Base-by-base conservation (phyloP, 2,329 filamentous ascomycete species). In the Colletotrichum graminicola region DNA sequence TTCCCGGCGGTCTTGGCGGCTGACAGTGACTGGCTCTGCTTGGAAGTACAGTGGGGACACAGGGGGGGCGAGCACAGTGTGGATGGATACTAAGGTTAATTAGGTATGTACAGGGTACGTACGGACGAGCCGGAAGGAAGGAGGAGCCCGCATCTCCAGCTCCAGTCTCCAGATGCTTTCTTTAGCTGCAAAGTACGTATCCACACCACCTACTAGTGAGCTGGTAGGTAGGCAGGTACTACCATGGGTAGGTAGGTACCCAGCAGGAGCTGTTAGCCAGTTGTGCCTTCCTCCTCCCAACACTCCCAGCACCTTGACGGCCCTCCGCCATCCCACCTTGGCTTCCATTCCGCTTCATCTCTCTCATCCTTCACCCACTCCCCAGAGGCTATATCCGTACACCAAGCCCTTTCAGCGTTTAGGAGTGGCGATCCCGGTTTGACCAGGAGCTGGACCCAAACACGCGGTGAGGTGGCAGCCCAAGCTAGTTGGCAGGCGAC, bases 1-100 rank as follows among this genome's bases (percentile, higher is more conserved):
- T 71, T 63, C 68, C 68, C 52, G 54, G 32, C 14, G 39, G 68
- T 54, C 68, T 71, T 71, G 68, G 68, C 68, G 54, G 14, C 49
- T 14, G 12, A 11, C 21, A 36, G 65, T 29, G 34, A 68, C 57
- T 71, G 65, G 68, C 16, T 39, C 55, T 16, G 54, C 21, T 63
- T 29, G 7, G 12, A 26, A 18, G 41, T 16, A 43, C 7, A 1
- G 18, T 43, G 41, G 41, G 41, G 16, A 21, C 41, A 1, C 14
- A 18, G 39, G 18, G 39, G 39, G 39, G 39, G 1, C 5, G 39
- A 5, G 6, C 26, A 71, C 68, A 67, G 68, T 71, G 68, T 39
- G 64, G n/a, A 52, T 23, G 36, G 11, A 1, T 2, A 41, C 26
- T 36, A 43, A 45, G 32, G 41, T 61, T 62, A 41, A 61, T 26